Base-by-base conservation (phyloP, 257 asterid genomes). In the Gardenia jasminoides region DNA sequence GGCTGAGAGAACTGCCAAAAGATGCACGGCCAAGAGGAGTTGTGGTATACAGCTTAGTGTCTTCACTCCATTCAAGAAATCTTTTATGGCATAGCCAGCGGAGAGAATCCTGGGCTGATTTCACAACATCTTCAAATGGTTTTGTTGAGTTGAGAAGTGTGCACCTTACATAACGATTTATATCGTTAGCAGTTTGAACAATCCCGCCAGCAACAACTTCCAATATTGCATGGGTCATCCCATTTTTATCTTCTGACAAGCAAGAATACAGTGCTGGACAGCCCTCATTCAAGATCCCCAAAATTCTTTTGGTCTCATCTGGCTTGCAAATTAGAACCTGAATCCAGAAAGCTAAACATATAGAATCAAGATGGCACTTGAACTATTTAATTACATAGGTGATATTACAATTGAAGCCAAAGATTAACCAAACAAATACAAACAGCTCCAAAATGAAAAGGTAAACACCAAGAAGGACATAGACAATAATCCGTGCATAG, bases 141-240 rank as follows among this genome's bases (percentile, higher is more conserved):
- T 88, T 91, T 75, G 93, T 93, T 67, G 99, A 92, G 85, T 95
- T 92, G 85, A 95, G 92, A 89, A 95, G 99, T 66, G 99, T 95
- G 79, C 98, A 95, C 82, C 99, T 87, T 47, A 95, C 98, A 82
- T 95, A 95, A 80, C 98, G 92, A 88, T 95, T 84, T 88, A 95
- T 95, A 75, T 95, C 99, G 80, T 79, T 80, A 74, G 99, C 97
- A 75, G 97, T 93, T 85, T 95, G 99, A 84, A 95, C 99, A 84
- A 95, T 93, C 82, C 99, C 99, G 76, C 99, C 98, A 81, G 98
- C 97, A 81, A 93, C 98, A 81, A 95, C 99, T 88, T 95, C 99
- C 80, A 95, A 84, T 85, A 93, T 95, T 79, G 99, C 98, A 80
- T 95, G 99, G 85, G 92, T 95, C 99, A 95, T 95, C 81, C 99